Percentiles rank a stretch among this genome's conserved stretches.
These are phyloP conservation scores for Geum urbanum DNA, from an alignment of 306 rosid species.

Conservation along the genomic window DNA sequence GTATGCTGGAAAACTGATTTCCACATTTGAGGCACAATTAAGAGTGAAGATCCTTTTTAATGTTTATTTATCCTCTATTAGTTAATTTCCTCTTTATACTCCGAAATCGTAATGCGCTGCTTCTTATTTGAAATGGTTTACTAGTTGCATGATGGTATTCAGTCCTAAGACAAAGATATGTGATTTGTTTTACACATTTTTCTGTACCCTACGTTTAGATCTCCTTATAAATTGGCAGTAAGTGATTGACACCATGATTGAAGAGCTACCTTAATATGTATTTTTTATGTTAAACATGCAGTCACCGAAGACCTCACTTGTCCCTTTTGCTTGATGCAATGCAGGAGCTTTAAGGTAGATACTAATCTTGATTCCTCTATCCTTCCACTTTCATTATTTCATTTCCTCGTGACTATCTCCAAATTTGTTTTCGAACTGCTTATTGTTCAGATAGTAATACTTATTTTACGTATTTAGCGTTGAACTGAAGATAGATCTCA, in stretches of 20 bases:
- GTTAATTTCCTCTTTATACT: neutral
- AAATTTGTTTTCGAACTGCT: neutral
- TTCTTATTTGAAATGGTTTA: neutral
- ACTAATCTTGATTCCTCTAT: constrained; percentile 6
- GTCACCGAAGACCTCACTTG: constrained; percentile 91
- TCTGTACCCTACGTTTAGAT: neutral
- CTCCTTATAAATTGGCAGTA: neutral
- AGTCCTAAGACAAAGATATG: neutral
- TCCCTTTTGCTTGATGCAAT: constrained; percentile 90
- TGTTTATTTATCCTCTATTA: neutral
- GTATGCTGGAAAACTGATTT: neutral
- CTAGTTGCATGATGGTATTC: neutral
- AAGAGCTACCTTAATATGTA: constrained; percentile 1
- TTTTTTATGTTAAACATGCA: constrained; percentile 35
- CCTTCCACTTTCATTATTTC: neutral
- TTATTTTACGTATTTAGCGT: neutral
- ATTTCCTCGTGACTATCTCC: neutral
- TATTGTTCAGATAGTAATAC: neutral
- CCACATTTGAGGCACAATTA: neutral
- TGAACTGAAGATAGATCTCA: constrained; percentile 4
- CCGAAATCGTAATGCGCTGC: neutral
- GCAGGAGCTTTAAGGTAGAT: constrained; percentile 86
- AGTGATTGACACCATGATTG: constrained; percentile 1
- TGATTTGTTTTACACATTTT: neutral
- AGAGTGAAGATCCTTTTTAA: neutral